Evolutionary conservation across 768 basidiomycete species (phyloP).

Genomic region (Termitomyces sp.): DNA sequence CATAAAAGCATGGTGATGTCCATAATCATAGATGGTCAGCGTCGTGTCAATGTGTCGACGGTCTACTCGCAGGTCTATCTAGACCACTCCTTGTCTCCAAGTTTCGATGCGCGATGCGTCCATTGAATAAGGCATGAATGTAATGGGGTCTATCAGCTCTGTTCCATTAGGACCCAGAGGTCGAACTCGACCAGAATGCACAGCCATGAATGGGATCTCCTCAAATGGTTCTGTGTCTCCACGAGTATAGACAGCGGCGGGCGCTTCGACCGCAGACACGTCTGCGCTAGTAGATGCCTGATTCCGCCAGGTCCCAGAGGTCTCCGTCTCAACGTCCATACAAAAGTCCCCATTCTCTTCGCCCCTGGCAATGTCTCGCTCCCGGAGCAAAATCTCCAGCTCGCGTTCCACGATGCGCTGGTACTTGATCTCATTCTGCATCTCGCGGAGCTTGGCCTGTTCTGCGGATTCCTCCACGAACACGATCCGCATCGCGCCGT

Average conservation of each 20-base stretch:
- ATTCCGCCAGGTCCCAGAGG: background rate
- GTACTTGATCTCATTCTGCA: background rate
- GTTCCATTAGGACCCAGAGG: background rate
- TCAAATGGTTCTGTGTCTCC: background rate
- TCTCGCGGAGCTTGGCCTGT: conserved; percentile 1
- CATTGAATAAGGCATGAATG: background rate
- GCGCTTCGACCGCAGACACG: background rate
- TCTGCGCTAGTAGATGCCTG: background rate
- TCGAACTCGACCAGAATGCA: background rate
- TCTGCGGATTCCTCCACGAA: conserved; percentile 2
- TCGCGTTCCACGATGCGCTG: conserved; percentile 8
- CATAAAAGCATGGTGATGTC: background rate
- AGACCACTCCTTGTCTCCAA: background rate
- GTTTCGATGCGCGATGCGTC: background rate
- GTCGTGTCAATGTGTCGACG: background rate
- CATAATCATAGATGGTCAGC: background rate
- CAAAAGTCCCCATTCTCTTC: background rate
- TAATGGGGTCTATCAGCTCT: background rate
- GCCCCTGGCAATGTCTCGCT: background rate
- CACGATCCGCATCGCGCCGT: conserved; percentile 2
- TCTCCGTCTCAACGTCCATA: conserved; percentile 4
- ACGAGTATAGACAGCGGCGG: background rate
- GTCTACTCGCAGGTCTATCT: background rate
- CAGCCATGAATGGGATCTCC: background rate
- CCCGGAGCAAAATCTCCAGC: conserved; percentile 5